Base-by-base conservation (phyloP, 2,329 filamentous ascomycete genomes). In the Teratosphaeria destructans region DNA sequence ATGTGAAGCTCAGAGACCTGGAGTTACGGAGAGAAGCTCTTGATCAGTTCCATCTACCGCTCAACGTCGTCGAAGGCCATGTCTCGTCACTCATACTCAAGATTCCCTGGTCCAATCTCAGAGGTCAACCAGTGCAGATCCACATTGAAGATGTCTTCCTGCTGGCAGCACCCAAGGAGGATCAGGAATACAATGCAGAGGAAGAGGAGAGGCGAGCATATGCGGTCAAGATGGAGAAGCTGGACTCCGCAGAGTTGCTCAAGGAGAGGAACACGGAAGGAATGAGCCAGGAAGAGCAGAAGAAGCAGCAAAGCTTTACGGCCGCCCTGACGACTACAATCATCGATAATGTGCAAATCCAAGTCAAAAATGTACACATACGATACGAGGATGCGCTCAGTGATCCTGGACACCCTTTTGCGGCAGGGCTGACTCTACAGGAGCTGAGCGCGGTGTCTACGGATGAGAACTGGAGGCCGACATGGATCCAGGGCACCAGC, bases 371-470 rank as follows among this genome's bases (percentile, higher is more conserved):
- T 72, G 96, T 99, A 61, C 94, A 99, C 73, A 84, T 99, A 64
- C 89, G 94, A 67, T 99, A 99, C 75, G 94, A 99, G 75, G 94
- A 99, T 75, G 92, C 93, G 14, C 90, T 99, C 68, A 95, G 94
- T 23, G 89, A 92, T 10, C 92, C 93, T 0, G 92, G 91, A 0
- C 94, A 99, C 72, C 93, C 95, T 0, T 99, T 99, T 68, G 90
- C 94, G 5, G 82, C 95, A 5, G 94, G 95, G 55, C 73, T 99
- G 61, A 99, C 92, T 0, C 82, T 99, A 60, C 89, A 95, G 70
- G 93, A 97, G 74, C 92, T 99, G 77, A 97, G 94, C 72, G 95
- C 95, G 14, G 86, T 97, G 70, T 97, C 92, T 74, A 99, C 94
- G 5, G 90, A 99, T 73, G 87, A 88, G 54, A 84, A 95, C 68